Percentiles rank a stretch among this genome's conserved stretches.
phyloP scores from a whole-genome alignment of 345 rosid genomes.

The Combretum micranthum region DNA sequence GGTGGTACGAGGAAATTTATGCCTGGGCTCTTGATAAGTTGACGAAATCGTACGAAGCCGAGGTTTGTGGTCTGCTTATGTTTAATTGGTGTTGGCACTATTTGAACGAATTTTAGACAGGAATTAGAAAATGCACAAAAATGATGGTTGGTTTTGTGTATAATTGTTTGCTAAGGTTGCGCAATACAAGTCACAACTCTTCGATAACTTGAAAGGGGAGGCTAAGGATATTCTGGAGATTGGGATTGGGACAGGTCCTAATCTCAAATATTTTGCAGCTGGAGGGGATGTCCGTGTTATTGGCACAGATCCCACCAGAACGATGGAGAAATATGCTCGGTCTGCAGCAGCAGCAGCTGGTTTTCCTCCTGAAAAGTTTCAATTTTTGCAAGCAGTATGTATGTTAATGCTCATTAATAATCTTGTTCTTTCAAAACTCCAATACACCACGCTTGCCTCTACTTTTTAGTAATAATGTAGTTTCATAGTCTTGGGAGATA shows the following conservation, averaged over 20 bases:
- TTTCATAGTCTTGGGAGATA: too few species aligned
- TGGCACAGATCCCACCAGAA: conserved; percentile 69
- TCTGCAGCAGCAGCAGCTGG: conserved; percentile 64
- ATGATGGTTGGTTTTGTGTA: not conserved
- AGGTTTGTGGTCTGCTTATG: conserved; percentile 27
- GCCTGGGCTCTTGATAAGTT: conserved; percentile 37
- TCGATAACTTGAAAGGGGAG: conserved; percentile 49
- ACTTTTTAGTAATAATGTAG: too few species aligned
- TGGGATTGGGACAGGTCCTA: conserved; percentile 86
- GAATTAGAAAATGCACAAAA: not conserved
- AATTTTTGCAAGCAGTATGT: conserved; percentile 64
- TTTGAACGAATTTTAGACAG: not conserved
- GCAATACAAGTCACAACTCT: conserved; percentile 49
- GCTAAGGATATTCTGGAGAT: conserved; percentile 66
- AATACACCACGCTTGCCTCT: too few species aligned
- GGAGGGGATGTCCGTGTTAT: conserved; percentile 40
- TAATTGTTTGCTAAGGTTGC: conserved; percentile 37
- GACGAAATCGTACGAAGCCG: conserved; percentile 60
- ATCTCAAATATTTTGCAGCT: conserved; percentile 57
- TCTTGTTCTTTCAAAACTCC: too few species aligned
- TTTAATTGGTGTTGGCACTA: not conserved
- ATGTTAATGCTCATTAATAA: not conserved
- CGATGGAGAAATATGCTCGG: conserved; percentile 66
- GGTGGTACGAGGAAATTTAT: conserved; percentile 71
- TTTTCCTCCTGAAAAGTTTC: conserved; percentile 39